Evolutionary conservation across 1,284 basidiomycete genomes (phyloP).

Genomic region (Mycosarcoma maydis): DNA sequence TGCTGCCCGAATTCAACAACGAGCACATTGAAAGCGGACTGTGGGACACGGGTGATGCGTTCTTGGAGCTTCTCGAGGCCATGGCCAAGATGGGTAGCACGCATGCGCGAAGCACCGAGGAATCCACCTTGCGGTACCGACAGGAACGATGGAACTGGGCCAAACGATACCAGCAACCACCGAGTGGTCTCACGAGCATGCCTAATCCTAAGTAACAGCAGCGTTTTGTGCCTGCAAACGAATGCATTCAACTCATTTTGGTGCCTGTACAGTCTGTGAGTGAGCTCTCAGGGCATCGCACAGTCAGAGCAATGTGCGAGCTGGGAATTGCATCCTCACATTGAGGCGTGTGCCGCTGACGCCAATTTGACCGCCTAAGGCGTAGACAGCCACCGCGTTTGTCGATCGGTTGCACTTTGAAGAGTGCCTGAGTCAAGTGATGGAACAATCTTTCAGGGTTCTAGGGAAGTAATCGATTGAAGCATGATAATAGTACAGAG

Average conservation of each 20-base stretch:
- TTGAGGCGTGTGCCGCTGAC: too few species aligned
- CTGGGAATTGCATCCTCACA: too few species aligned
- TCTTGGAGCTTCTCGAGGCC: slow-evolving; percentile 43
- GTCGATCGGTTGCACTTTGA: too few species aligned
- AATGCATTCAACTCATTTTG: too few species aligned
- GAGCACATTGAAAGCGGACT: slow-evolving; percentile 40
- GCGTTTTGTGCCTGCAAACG: too few species aligned
- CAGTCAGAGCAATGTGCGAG: too few species aligned
- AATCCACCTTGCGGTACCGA: slow-evolving; percentile 36
- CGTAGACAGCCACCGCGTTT: too few species aligned
- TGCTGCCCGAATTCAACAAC: slow-evolving; percentile 31
- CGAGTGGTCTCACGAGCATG: slow-evolving; percentile 33
- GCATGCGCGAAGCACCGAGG: slow-evolving; percentile 44
- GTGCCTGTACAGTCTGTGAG: background rate
- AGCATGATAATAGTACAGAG: slow-evolving; percentile 24
- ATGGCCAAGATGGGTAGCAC: slow-evolving; percentile 53
- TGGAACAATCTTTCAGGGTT: too few species aligned
- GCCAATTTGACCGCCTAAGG: too few species aligned
- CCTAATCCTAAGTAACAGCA: slow-evolving; percentile 28
- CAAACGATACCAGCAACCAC: slow-evolving; percentile 34
- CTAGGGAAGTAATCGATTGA: too few species aligned
- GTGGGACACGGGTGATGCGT: slow-evolving; percentile 50
- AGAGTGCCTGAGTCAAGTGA: too few species aligned
- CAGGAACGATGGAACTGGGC: slow-evolving; percentile 49
- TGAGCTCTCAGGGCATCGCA: too few species aligned